phyloP scores from a whole-genome alignment of 2,329 filamentous ascomycete species.

The Xenosphaeropsis pyriputrescens region DNA sequence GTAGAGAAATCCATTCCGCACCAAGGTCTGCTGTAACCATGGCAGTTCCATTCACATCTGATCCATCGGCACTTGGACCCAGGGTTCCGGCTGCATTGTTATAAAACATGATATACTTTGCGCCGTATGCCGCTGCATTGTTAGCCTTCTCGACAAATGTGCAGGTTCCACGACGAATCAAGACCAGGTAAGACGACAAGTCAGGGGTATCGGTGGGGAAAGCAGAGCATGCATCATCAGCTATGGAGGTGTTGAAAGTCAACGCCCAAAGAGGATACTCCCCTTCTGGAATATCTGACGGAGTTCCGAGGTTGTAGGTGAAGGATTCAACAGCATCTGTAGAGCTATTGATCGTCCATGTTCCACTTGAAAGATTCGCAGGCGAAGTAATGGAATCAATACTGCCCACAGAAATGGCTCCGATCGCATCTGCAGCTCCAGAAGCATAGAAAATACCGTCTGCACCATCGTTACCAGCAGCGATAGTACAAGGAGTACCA shows the following conservation, averaged over 20 bases:
- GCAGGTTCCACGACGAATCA: conserved; percentile 44
- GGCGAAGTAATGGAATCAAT: conserved; percentile 19
- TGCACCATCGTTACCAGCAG: conserved; percentile 37
- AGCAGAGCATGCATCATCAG: conserved; percentile 32
- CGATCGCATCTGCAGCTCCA: conserved; percentile 24
- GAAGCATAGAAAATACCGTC: conserved; percentile 30
- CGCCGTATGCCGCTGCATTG: conserved; percentile 37
- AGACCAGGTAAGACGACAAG: conserved; percentile 39
- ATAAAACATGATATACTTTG: conserved; percentile 46
- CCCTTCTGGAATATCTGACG: conserved; percentile 18
- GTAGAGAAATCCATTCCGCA: background rate
- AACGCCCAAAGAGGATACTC: conserved; percentile 30
- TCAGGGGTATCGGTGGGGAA: conserved; percentile 34
- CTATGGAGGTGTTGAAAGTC: conserved; percentile 30
- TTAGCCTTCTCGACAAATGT: conserved; percentile 36
- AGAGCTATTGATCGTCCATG: background rate
- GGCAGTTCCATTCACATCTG: background rate
- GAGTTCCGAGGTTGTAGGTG: conserved; percentile 19
- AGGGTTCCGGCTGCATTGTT: conserved; percentile 30
- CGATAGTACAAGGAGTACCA: conserved; percentile 35
- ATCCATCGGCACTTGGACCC: background rate
- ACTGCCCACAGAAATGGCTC: conserved; percentile 29
- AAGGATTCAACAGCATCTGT: background rate
- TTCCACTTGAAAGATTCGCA: conserved; percentile 5
- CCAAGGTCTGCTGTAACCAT: background rate